These are phyloP conservation scores for Solanum hybrid DNA, from an alignment of 305 asterid genomes.

Conservation along the genomic window DNA sequence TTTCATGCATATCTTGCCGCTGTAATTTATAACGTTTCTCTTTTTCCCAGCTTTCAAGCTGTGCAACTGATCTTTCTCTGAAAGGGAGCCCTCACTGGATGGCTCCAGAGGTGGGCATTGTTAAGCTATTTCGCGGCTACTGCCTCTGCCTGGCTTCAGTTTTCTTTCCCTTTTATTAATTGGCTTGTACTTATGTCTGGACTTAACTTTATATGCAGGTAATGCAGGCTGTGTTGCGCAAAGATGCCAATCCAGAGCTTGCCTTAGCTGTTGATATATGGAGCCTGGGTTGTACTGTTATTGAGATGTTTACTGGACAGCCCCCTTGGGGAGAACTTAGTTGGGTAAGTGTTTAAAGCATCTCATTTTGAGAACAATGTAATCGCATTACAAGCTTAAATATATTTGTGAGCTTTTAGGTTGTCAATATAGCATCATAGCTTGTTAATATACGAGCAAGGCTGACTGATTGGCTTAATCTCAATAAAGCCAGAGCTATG, in stretches of 20 bases:
- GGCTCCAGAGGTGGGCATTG: slow-evolving; percentile 78
- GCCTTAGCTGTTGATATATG: slow-evolving; percentile 82
- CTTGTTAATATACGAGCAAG: neutral
- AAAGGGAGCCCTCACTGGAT: slow-evolving; percentile 94
- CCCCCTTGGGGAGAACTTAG: slow-evolving; percentile 77
- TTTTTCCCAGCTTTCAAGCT: slow-evolving; percentile 46
- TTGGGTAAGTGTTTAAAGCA: slow-evolving; percentile 34
- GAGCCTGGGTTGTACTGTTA: slow-evolving; percentile 85
- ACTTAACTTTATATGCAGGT: slow-evolving; percentile 30
- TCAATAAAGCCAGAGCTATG: neutral
- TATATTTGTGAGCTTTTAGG: neutral
- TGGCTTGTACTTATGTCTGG: neutral
- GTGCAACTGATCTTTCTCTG: slow-evolving; percentile 51
- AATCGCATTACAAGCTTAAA: neutral
- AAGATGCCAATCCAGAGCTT: slow-evolving; percentile 55
- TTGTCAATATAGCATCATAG: neutral
- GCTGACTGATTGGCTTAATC: neutral
- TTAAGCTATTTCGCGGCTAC: neutral
- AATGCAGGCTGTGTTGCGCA: slow-evolving; percentile 66
- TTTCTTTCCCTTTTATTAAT: slow-evolving; percentile 3
- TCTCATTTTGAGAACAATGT: slow-evolving; percentile 3
- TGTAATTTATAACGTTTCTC: neutral
- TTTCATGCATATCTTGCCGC: neutral
- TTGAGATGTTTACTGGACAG: slow-evolving; percentile 85
- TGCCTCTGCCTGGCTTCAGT: neutral